Base-by-base conservation (phyloP, 352 stramenopile species). In the Lagenidium giganteum region DNA sequence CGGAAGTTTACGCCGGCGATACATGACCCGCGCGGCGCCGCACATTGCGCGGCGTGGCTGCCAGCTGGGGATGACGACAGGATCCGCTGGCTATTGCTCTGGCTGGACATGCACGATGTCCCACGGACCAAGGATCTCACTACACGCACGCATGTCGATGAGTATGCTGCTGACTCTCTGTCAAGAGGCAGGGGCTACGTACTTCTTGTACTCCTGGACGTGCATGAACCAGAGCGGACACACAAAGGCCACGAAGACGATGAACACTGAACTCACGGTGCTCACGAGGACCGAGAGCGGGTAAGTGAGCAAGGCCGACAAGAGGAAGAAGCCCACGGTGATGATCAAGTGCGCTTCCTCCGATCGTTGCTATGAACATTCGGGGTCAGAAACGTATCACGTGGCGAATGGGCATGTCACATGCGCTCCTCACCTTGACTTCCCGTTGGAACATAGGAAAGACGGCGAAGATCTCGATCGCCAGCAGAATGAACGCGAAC, bases 181-280 rank as follows among this genome's bases (percentile, higher is more conserved):
- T 31, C 31, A 43, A 64, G 43, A 43, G 40, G 17, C 33, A 50
- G 14, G 9, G n/a, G 41, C 3, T 0, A 73, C 74, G 72, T 68
- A 93, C 82, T 87, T 91, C 60, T 97, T 97, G 61, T 94, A 86
- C 59, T 87, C 70, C 53, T 95, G 83, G 34, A 95, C 76, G 52
- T 90, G 76, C 66, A 95, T 87, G 63, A 96, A 90, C 83, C 76
- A 92, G 32, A 95, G 70, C 47, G 88, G 88, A 52, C 81, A 92
- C 20, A 89, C 70, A 35, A 96, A 73, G 26, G 75, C 78, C 18
- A 96, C 60, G 46, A 96, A 90, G 26, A 87, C 52, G 22, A 93
- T 62, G 35, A 90, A 80, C 18, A 68, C 45, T 24, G 75, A 67
- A 29, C 76, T 75, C 3, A 82, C 55, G 3, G 76, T 63, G 42